phyloP scores from a whole-genome alignment of 2,329 filamentous ascomycete genomes.

The Beauveria asiatica region DNA sequence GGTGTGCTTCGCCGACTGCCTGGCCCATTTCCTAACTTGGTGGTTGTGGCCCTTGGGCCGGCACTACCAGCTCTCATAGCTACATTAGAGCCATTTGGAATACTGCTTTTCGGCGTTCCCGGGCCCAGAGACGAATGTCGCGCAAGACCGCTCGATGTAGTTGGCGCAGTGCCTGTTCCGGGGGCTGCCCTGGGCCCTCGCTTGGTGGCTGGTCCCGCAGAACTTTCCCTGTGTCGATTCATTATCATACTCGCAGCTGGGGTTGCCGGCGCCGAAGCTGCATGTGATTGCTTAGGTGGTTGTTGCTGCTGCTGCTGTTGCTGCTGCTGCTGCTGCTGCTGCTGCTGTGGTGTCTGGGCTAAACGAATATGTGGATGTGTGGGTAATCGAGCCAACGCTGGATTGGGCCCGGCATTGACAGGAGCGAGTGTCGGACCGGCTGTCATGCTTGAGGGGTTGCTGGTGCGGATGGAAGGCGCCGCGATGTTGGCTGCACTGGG shows the following conservation, averaged over 20 bases:
- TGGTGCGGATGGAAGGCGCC: conserved; percentile 31
- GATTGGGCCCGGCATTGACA: conserved; percentile 28
- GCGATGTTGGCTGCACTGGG: conserved; percentile 45
- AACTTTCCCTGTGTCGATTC: conserved; percentile 49
- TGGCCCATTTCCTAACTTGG: conserved; percentile 34
- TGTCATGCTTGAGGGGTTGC: conserved; percentile 32
- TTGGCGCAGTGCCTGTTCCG: conserved; percentile 38
- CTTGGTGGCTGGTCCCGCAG: conserved; percentile 51
- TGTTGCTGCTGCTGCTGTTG: conserved; percentile 27
- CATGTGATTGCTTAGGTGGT: conserved; percentile 20
- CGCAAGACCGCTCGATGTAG: conserved; percentile 49
- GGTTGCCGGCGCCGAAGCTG: conserved; percentile 50
- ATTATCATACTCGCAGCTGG: conserved; percentile 54
- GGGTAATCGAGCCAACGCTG: conserved; percentile 34
- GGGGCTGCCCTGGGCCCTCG: conserved; percentile 41
- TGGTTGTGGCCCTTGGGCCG: conserved; percentile 43
- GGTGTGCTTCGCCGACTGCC: conserved; percentile 42
- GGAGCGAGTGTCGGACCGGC: conserved; percentile 15
- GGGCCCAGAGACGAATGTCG: conserved; percentile 56
- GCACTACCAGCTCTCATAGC: conserved; percentile 48
- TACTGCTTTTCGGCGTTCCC: conserved; percentile 46
- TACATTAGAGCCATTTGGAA: conserved; percentile 23
- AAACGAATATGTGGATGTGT: conserved; percentile 39
- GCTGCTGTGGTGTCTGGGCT: conserved; percentile 38
- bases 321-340: conserved; percentile 19